phyloP scores from a whole-genome alignment of 768 basidiomycete species.

The Rhizopogon vesiculosus region DNA sequence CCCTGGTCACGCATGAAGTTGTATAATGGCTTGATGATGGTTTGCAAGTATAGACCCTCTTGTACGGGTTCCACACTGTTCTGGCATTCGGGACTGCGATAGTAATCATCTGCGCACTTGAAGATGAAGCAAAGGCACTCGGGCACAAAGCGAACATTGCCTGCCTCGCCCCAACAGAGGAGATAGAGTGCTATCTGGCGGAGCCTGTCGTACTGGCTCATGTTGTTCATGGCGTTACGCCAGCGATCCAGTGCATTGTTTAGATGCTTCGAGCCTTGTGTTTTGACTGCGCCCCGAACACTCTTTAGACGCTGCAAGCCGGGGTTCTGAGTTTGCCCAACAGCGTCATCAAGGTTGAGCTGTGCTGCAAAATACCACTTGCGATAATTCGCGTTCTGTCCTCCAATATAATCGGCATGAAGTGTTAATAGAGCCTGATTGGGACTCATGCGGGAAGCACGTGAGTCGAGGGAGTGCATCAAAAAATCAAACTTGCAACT shows the following conservation, averaged over 20 bases:
- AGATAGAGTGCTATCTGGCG: conserved; percentile 95
- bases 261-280: conserved; percentile 70
- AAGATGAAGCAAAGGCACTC: conserved; percentile 99
- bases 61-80: conserved; percentile 89
- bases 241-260: conserved; percentile 92
- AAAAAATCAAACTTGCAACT: conserved; percentile 82
- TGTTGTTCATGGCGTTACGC: conserved; percentile 98
- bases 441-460: conserved; percentile 97
- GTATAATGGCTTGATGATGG: conserved; percentile 93
- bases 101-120: conserved; percentile 99
- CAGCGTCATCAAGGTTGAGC: conserved; percentile 97
- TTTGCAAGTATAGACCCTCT: conserved; percentile 89
- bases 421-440: conserved; percentile 94
- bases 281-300: conserved; percentile 57
- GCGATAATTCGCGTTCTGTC: conserved; percentile 97
- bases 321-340: conserved; percentile 91
- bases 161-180: conserved; percentile 97
- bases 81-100: conserved; percentile 97
- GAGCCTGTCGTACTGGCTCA: conserved; percentile 97
- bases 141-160: conserved; percentile 95
- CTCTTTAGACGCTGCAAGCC: conserved; percentile 86
- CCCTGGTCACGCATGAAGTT: conserved; percentile 96
- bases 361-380: conserved; percentile 99
- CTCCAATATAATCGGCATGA: conserved; percentile 98
- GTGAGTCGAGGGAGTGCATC: conserved; percentile 96